Conservation (phyloP, 345 rosid species). For the Citrus sp. region DNA sequence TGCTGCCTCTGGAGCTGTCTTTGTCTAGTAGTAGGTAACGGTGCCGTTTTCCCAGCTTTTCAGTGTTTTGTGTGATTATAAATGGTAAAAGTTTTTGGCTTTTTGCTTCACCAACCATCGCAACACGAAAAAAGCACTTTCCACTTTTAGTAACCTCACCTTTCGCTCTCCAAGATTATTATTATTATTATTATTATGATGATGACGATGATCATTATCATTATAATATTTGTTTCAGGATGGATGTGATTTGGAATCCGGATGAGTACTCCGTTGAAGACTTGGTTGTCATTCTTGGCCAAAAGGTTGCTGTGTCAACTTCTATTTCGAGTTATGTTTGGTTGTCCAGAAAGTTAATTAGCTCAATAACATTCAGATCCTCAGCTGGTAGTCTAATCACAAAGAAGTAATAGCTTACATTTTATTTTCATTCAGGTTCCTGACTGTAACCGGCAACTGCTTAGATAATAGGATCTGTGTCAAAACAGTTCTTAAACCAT, state of each 20-base stretch:
- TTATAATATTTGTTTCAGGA: conserved; percentile 25
- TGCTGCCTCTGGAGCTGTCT: conserved; percentile 64
- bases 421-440: neutral
- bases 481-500: too few relatives aligned
- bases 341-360: neutral
- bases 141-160: conserved; percentile 26
- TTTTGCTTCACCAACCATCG: neutral
- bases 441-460: neutral
- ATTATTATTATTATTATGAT: neutral
- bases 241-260: conserved; percentile 62
- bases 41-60: conserved; percentile 23
- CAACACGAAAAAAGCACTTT: conserved; percentile 5
- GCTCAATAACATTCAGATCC: neutral
- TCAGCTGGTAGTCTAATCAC: neutral
- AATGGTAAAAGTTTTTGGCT: conserved; percentile 11
- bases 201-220: too few relatives aligned
- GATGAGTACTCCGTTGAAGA: conserved; percentile 46
- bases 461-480: neutral
- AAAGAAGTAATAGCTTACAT: neutral
- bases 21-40: conserved; percentile 41
- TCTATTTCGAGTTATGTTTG: neutral
- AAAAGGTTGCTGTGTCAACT: conserved; percentile 39
- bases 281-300: conserved; percentile 51
- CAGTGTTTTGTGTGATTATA: neutral
- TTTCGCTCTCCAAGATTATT: neutral